phyloP scores from a whole-genome alignment of 768 basidiomycete species.

The Amanita jacksonii region DNA sequence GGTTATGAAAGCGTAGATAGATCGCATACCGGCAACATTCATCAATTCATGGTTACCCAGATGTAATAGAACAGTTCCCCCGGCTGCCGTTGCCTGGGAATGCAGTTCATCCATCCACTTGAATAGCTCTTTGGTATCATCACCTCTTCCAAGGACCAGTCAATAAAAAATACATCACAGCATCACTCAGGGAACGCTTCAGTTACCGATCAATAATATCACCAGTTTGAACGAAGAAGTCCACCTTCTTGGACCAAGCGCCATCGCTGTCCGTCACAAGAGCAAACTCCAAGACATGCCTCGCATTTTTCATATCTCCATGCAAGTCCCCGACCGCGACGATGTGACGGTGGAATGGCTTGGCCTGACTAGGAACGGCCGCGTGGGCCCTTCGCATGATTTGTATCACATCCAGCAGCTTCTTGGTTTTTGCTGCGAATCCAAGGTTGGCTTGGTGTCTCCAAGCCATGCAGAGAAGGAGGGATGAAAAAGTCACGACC shows the following conservation, averaged over 20 bases:
- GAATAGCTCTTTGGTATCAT: constrained; percentile 84
- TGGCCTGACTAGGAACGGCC: too few relatives aligned
- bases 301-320: constrained; percentile 77
- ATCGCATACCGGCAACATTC: constrained; percentile 67
- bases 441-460: too few relatives aligned
- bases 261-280: constrained; percentile 62
- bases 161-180: background rate
- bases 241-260: constrained; percentile 75
- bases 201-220: constrained; percentile 87
- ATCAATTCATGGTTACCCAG: constrained; percentile 97
- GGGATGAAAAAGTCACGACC: too few relatives aligned
- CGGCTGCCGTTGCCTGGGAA: constrained; percentile 54
- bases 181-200: constrained; percentile 4
- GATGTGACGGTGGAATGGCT: constrained; percentile 44
- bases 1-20: background rate
- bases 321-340: constrained; percentile 91
- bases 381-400: too few relatives aligned
- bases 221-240: constrained; percentile 90
- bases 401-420: too few relatives aligned
- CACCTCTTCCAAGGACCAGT: constrained; percentile 37
- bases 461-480: too few relatives aligned
- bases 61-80: constrained; percentile 67
- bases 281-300: constrained; percentile 71
- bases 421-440: too few relatives aligned
- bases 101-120: constrained; percentile 78